Evolutionary conservation across 345 rosid species (phyloP), one percentile per base, ranked within the genome.

Genomic region (Xanthoceras sorbifolium): DNA sequence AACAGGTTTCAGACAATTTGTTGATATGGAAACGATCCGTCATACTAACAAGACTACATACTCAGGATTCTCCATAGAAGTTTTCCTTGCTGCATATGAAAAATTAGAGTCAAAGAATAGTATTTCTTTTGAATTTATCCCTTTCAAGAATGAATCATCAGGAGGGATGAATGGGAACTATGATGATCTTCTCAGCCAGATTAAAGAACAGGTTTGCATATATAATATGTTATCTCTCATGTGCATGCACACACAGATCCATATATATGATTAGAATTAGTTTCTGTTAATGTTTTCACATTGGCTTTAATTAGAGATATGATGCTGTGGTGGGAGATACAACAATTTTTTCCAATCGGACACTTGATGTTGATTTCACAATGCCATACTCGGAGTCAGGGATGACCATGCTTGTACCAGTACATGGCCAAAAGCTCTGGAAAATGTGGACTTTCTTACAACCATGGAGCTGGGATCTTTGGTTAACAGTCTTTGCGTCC

Each of bases 361-460:
- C 74, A 10, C 4, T 23, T 0, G 67, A 63, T 44, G 83, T 79
- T 3, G 90, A 85, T 59, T 89, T 84, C 71, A 82, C 90, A 3
- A 28, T 86, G 61, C 87, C 91, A 0, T 84, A 79, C 78, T 52
- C 81, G 15, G 83, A 86, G 18, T 75, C 78, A 2, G 84, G 85
- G 0, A 82, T 86, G 36, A 23, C 68, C 8, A 86, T 86, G 85
- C 66, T 86, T 11, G 83, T 86, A 20, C 81, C 84, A 0, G 52
- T 68, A 22, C 65, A 61, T 2, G 67, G 54, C 0, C n/a, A n/a
- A 52, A 72, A 0, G 18, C 2, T 4, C 66, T 36, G 8, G 71
- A 70, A 31, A n/a, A 79, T 86, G 11, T 84, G 88, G 88, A 66
- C 80, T 60, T 88, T 88, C 75, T 25, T 84, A 79, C 79, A 81